These are phyloP conservation scores for Aureobasidium uvarum DNA, from an alignment of 2,329 filamentous ascomycete species.

Conservation along the genomic window DNA sequence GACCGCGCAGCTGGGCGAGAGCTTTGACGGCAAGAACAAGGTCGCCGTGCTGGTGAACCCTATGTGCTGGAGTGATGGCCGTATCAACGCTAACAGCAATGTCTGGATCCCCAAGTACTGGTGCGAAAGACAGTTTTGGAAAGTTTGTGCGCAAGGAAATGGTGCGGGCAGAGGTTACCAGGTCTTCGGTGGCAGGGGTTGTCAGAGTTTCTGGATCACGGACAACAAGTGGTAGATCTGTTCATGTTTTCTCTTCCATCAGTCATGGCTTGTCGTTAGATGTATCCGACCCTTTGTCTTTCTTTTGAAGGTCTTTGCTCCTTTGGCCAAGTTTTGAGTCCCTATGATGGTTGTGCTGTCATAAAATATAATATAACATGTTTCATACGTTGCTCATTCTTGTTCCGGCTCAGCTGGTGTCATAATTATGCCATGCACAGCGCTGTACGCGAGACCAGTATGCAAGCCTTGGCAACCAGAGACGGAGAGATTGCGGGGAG, in stretches of 20 bases:
- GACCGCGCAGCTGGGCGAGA: constrained; percentile 13
- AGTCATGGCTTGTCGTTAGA: not conserved
- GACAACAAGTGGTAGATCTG: not conserved
- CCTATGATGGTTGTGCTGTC: too few relatives aligned
- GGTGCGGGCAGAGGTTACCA: constrained; percentile 18
- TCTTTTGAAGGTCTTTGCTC: not conserved
- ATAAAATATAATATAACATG: too few relatives aligned
- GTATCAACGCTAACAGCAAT: constrained; percentile 25
- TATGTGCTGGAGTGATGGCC: not conserved
- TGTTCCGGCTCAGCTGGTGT: too few relatives aligned
- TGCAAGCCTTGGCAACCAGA: too few relatives aligned
- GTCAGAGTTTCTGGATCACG: constrained; percentile 27
- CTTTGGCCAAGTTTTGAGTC: too few relatives aligned
- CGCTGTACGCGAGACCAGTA: too few relatives aligned
- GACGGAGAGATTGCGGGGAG: not conserved
- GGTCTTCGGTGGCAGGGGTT: constrained; percentile 25
- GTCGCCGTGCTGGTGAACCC: not conserved
- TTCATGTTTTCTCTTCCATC: not conserved
- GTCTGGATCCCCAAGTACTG: constrained; percentile 31
- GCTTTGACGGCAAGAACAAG: not conserved
- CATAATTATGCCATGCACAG: too few relatives aligned
- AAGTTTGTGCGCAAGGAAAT: constrained; percentile 29
- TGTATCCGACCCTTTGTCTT: not conserved
- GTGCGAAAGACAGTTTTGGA: constrained; percentile 30
- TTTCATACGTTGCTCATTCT: too few relatives aligned